Base-by-base conservation (phyloP, 192 early-diverging fungal species). In the Backusella tuberculispora region DNA sequence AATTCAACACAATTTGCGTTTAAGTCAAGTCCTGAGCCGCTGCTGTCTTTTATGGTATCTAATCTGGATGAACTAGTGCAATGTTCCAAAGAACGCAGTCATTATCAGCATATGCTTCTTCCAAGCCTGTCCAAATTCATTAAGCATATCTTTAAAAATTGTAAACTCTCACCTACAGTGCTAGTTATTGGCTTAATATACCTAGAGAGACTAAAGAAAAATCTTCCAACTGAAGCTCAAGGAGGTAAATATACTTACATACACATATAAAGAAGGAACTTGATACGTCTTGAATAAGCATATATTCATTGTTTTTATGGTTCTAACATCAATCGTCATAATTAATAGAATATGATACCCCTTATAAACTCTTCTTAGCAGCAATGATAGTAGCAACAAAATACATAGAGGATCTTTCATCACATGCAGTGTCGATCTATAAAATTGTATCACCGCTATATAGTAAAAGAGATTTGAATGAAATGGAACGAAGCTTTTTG, bases 101-200 rank as follows among this genome's bases (percentile, higher is more conserved):
- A 64, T 15, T 75, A 75, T 34, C 74, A 75, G 41, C 74, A 75
- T 19, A 48, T 68, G 46, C 48, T 75, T 41, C 34, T 75, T 21
- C 74, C 74, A 26, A 19, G 34, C 5, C 60, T 75, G 12, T 17
- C 40, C 40, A 56, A 21, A 19, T 75, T 75, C 29, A 75, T 75
- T 15, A 43, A 41, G 5, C 47, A 48, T 17, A 34, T 75, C 21
- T 75, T 68, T 56, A 66, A 41, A 41, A 38, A 75, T 21, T 75
- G 74, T 42, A 72, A 69, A 5, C 72, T 81, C 6, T 69, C 80
- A 66, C 80, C 80, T 21, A 71, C 72, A 8, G 80, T 81, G 1
- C 37, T 77, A 5, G 72, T 92, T 3, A 87, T 91, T n/a, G 87
- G 89, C 0, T 76, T 92, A 53, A 87, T 93, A 44, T 93, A 93